Evolutionary conservation across 179 eudicot genomes (phyloP), one percentile per base, ranked within the genome.

Genomic region (Corrigiola litoralis): DNA sequence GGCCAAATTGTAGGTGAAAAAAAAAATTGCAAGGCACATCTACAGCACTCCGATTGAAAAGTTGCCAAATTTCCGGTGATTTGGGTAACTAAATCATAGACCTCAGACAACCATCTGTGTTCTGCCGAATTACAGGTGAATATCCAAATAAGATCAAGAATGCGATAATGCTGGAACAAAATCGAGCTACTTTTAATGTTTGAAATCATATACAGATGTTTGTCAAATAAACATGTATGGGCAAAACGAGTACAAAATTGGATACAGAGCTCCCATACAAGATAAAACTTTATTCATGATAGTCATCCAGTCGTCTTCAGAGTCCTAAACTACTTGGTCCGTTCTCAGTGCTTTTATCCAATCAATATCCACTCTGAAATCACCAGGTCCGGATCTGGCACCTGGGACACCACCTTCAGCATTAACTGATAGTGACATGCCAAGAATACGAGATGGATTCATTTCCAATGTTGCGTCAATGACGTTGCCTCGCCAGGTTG

Each of bases 401-500:
- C 89, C 96, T 1, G 96, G 99, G 56, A 80, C 79, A 61, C 97
- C 97, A 20, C 94, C 99, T 75, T 86, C 95, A 10, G 97, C 96
- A 44, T 94, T 90, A 21, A 94, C 89, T 52, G 97, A 87, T 5
- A 94, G 74, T 28, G 99, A 94, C 97, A 94, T 86, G 46, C 97
- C 97, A 1, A 91, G 76, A 49, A 91, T 41, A 54, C 99, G 91
- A 46, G 81, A 61, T 42, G 95, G 99, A 66, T 94, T 94, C 99
- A 91, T 94, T 66, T 94, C 99, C 82, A 94, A 12, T 9, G 75
- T 66, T 55, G 77, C 96, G 54, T 91, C 96, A 57, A 94, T 94
- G 34, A 94, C 95, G 34, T 88, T 90, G 31, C 99, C 99, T 34
- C 96, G 86, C 99, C 99, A 94, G 0, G 99, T 90, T 66, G 99